Percentiles rank a stretch among this genome's conserved stretches.
phyloP scores from a whole-genome alignment of 2,329 filamentous ascomycete species.

The Pseudogymnoascus sp. region DNA sequence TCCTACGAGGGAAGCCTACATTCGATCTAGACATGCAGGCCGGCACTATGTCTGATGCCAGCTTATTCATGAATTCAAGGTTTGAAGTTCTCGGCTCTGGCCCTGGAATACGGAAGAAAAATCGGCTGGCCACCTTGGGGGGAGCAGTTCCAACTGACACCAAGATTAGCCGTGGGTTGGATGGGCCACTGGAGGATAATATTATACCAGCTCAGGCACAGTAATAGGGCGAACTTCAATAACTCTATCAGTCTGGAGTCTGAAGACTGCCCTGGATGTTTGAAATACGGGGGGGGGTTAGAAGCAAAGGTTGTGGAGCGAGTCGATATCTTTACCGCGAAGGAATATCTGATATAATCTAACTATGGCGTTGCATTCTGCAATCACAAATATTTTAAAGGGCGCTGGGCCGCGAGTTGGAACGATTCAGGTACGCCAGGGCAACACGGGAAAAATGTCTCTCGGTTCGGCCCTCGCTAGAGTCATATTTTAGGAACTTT shows the following conservation, averaged over 20 bases:
- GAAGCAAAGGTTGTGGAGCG: neutral
- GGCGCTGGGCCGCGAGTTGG: neutral
- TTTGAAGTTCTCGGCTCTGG: constrained; percentile 31
- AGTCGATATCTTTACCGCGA: neutral
- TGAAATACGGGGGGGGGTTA: neutral
- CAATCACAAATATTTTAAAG: neutral
- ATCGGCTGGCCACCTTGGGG: constrained; percentile 29
- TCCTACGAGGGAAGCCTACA: constrained; percentile 25
- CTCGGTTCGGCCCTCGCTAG: constrained; percentile 6
- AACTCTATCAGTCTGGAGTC: too few relatives aligned
- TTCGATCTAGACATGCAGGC: constrained; percentile 29
- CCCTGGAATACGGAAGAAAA: constrained; percentile 25
- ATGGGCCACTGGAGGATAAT: constrained; percentile 18
- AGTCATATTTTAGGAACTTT: neutral
- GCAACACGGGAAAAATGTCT: neutral
- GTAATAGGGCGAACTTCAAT: neutral
- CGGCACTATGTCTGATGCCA: constrained; percentile 35
- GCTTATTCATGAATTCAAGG: constrained; percentile 40
- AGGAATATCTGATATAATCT: neutral
- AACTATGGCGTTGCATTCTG: constrained; percentile 2
- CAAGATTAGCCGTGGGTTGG: constrained; percentile 29
- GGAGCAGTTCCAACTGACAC: constrained; percentile 28
- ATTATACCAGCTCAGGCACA: neutral
- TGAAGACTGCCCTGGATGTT: neutral
- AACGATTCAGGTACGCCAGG: neutral